Base-by-base conservation (phyloP, 2,329 filamentous ascomycete genomes). In the Thielaviopsis populi region DNA sequence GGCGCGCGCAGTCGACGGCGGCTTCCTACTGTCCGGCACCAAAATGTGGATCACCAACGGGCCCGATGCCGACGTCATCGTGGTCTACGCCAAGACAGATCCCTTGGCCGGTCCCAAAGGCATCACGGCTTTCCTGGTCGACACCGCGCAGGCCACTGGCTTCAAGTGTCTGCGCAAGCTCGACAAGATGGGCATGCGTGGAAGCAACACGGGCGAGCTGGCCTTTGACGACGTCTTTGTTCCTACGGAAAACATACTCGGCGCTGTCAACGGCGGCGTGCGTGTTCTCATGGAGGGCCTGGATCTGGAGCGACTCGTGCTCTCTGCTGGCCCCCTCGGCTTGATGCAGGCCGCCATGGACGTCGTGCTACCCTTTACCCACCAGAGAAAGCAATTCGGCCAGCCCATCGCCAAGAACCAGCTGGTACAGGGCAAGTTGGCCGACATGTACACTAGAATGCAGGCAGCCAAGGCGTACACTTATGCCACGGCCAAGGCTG, bases 1-100 rank as follows among this genome's bases (percentile, higher is more conserved):
- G 2, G 92, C 91, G 0, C 87, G 83, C 72, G 79, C 83, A 68
- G 88, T 89, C 11, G 88, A 94, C 70, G 91, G 91, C 42, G 92
- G 92, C 33, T 96, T 88, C 73, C 67, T 91, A 22, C 78, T 99
- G 63, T 90, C 91, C 71, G 92, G 91, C 40, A 89, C 86, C 66
- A 96, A 99, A 80, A 96, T 97, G 92, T 99, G 92, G 92, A 99
- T 99, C 73, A 99, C 92, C 67, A 99, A 99, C 75, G 89, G 92
- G 3, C 92, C 92, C 0, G 91, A 97, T 72, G 94, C 94, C n/a
- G 83, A 96, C 73, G 80, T 87, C 50, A 85, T 97, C 63, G 84
- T 99, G 63, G 91, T 99, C n/a, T 99, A 99, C 74, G 92, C 92
- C 63, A 97, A 97, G 79, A 96, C 92, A 0, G 81, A 86, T 65